Base-by-base conservation (phyloP, 164 flowering plant species). In the Santalum album region DNA sequence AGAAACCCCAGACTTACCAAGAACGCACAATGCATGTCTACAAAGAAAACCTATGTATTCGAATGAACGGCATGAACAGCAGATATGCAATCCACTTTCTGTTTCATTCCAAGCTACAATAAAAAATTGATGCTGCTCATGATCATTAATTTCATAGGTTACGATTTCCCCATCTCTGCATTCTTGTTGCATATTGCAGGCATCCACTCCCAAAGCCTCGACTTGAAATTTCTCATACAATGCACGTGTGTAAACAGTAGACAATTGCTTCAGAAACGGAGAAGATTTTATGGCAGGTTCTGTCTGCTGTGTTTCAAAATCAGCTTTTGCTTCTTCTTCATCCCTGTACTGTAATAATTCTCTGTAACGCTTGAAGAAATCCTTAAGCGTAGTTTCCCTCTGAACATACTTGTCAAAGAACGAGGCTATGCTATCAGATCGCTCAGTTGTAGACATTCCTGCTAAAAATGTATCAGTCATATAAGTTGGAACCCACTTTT, bases 251-350 rank as follows among this genome's bases (percentile, higher is more conserved):
- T 76, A 76, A 12, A 68, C 14, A 0, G 44, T 21, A 7, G 65
- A 56, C 73, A 70, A 58, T 57, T 76, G 77, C 26, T 70, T 73
- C 29, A 56, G 73, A 61, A 70, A 70, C 36, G 71, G 75, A 22
- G 75, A 73, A 26, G 77, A 73, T 35, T 66, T 70, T 49, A 76
- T 60, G 22, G 35, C 68, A 1, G 73, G 75, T 38, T 60, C 68
- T 53, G 54, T 66, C 35, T 65, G 66, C 72, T 64, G 53, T 1
- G 73, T 55, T 39, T 74, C 74, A 52, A 64, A 64, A 36, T 73
- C 78, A 29, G 78, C 70, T 59, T 64, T 71, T 32, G 68, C 72
- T 69, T 73, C 76, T 35, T 69, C 72, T 65, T 77, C 70, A 56
- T 18, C 61, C 54, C 55, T 71, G 15, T 60, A 69, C 35, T 55